These are phyloP conservation scores for Saturnispora quitensis DNA, from an alignment of 805 yeast genomes.

Conservation along the genomic window DNA sequence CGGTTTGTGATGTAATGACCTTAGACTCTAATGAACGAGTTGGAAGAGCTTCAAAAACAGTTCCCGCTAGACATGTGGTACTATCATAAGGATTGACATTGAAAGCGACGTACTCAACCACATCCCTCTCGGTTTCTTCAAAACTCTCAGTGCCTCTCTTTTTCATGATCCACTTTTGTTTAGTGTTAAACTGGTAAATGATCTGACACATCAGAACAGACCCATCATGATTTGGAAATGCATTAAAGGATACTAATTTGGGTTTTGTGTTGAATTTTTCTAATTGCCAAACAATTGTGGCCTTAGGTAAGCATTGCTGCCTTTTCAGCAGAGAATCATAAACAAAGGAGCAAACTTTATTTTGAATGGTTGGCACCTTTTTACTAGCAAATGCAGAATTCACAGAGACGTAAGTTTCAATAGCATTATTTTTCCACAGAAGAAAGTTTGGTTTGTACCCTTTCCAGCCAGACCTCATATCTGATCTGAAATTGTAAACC, in stretches of 20 bases:
- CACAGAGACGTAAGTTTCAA: conserved; percentile 66
- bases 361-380: conserved; percentile 38
- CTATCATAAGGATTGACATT: conserved; percentile 53
- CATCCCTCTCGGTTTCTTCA: conserved; percentile 39
- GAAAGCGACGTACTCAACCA: conserved; percentile 53
- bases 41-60: conserved; percentile 52
- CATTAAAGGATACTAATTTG: conserved; percentile 58
- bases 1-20: conserved; percentile 22
- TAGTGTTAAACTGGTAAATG: conserved; percentile 53
- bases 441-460: conserved; percentile 53
- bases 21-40: conserved; percentile 27
- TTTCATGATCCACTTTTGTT: conserved; percentile 47
- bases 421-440: conserved; percentile 80
- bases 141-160: conserved; percentile 34
- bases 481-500: conserved; percentile 34
- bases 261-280: conserved; percentile 63
- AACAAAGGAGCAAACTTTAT: conserved; percentile 51
- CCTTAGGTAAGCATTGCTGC: conserved; percentile 45
- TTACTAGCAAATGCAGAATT: conserved; percentile 70
- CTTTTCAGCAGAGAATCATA: conserved; percentile 48
- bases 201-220: conserved; percentile 36
- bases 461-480: conserved; percentile 23
- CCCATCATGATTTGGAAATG: conserved; percentile 36
- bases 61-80: conserved; percentile 51
- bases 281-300: conserved; percentile 67